These are phyloP conservation scores for Pulveroboletus sp. DNA, from an alignment of 768 basidiomycete species.

Conservation along the genomic window DNA sequence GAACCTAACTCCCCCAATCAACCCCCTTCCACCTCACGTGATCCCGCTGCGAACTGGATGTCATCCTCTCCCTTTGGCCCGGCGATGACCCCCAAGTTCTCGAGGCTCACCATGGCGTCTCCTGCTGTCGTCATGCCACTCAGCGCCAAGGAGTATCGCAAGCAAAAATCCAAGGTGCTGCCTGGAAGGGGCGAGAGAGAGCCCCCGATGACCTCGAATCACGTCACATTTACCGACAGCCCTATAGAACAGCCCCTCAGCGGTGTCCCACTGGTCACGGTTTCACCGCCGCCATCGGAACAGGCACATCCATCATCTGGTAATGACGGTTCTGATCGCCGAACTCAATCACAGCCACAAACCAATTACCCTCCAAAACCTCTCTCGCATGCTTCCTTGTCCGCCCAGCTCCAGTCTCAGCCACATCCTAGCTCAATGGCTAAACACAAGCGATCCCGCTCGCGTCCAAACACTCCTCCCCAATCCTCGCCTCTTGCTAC, in stretches of 20 bases:
- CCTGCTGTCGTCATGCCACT: slow-evolving; percentile 30
- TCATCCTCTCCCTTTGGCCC: slow-evolving; percentile 29
- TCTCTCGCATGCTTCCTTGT: not conserved
- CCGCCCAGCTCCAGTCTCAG: slow-evolving; percentile 1
- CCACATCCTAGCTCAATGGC: slow-evolving; percentile 1
- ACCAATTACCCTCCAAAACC: not conserved
- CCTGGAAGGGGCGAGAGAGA: slow-evolving; percentile 7
- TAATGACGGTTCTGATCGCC: not conserved
- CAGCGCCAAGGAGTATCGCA: slow-evolving; percentile 27
- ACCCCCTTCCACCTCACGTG: slow-evolving; percentile 21
- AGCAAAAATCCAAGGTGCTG: slow-evolving; percentile 12
- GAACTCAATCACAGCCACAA: slow-evolving; percentile 5
- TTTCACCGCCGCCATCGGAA: slow-evolving; percentile 15
- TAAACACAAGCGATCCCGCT: slow-evolving; percentile 11
- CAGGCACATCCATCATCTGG: not conserved
- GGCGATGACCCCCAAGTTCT: slow-evolving; percentile 26
- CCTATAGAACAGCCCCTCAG: not conserved
- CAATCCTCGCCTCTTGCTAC: slow-evolving; percentile 10
- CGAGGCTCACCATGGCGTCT: slow-evolving; percentile 26
- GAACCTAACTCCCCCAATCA: slow-evolving; percentile 12
- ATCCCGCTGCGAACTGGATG: slow-evolving; percentile 26
- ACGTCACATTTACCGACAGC: slow-evolving; percentile 14
- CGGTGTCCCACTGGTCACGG: slow-evolving; percentile 8
- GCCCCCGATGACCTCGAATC: not conserved
- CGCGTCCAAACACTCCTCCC: slow-evolving; percentile 17